A percentile compares a stretch with the other conserved stretches of the same genome.
phyloP scores from a whole-genome alignment of 2,329 filamentous ascomycete genomes.

The Aureobasidium zeae region DNA sequence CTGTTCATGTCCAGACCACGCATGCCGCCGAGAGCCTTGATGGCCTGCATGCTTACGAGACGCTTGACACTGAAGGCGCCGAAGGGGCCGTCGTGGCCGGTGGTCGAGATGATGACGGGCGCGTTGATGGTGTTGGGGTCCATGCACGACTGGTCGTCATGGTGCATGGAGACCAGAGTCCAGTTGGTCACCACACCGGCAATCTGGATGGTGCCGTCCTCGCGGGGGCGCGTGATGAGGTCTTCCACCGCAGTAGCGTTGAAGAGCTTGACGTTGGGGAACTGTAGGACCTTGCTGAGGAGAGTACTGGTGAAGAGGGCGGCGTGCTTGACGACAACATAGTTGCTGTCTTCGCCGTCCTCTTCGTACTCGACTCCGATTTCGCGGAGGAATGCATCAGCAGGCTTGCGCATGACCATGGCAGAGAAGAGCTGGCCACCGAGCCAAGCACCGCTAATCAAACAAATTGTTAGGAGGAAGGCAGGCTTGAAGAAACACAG shows the following conservation, averaged over 20 bases:
- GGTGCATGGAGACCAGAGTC: constrained; percentile 57
- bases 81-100: constrained; percentile 83
- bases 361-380: constrained; percentile 80
- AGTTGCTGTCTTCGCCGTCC: constrained; percentile 55
- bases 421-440: constrained; percentile 90
- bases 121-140: constrained; percentile 96
- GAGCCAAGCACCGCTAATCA: constrained; percentile 69
- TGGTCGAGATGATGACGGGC: constrained; percentile 78
- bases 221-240: constrained; percentile 67
- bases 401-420: constrained; percentile 92
- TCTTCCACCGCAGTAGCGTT: constrained; percentile 91
- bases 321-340: constrained; percentile 88
- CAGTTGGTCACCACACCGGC: constrained; percentile 93
- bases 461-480: not conserved
- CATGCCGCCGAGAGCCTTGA: constrained; percentile 84
- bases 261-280: constrained; percentile 93
- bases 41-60: constrained; percentile 75
- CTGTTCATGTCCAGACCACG: constrained; percentile 85
- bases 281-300: constrained; percentile 68
- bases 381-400: constrained; percentile 72
- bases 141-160: constrained; percentile 57
- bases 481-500: not conserved
- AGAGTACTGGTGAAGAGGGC: constrained; percentile 86
- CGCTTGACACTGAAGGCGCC: constrained; percentile 87
- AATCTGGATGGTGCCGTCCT: constrained; percentile 52